Conservation (phyloP, 179 eudicot genomes). For the Patellifolia procumbens region DNA sequence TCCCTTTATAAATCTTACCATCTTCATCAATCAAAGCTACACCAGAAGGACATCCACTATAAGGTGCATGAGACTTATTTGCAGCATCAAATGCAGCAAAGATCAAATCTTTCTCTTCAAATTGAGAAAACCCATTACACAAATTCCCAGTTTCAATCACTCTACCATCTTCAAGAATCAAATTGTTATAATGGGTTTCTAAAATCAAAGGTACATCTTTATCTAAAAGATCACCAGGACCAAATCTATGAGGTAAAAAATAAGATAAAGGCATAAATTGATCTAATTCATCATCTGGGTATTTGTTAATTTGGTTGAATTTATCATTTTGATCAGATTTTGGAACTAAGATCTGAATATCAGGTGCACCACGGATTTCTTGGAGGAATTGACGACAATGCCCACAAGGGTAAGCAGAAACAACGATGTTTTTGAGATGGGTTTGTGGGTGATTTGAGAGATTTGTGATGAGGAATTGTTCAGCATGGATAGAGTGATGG, state of each 20-base stretch:
- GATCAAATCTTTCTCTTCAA: slow-evolving; percentile 25
- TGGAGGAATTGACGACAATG: slow-evolving; percentile 95
- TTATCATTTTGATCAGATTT: background rate
- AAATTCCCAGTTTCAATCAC: background rate
- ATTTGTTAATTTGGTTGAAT: background rate
- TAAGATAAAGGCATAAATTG: slow-evolving; percentile 45
- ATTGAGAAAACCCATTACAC: slow-evolving; percentile 35
- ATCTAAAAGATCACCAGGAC: slow-evolving; percentile 65
- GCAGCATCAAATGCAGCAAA: slow-evolving; percentile 75
- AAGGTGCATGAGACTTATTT: slow-evolving; percentile 70
- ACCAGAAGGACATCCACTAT: slow-evolving; percentile 79
- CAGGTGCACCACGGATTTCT: slow-evolving; percentile 60
- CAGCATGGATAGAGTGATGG: slow-evolving; percentile 87
- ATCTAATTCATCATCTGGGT: background rate
- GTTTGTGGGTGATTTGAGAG: slow-evolving; percentile 43
- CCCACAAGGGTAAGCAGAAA: slow-evolving; percentile 90
- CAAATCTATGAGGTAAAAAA: slow-evolving; percentile 62
- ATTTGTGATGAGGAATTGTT: slow-evolving; percentile 76
- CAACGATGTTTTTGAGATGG: slow-evolving; percentile 51
- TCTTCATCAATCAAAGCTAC: slow-evolving; percentile 60
- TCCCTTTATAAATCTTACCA: slow-evolving; percentile 61
- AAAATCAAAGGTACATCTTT: slow-evolving; percentile 60
- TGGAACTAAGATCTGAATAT: slow-evolving; percentile 45
- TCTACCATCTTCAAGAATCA: slow-evolving; percentile 22
- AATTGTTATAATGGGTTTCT: slow-evolving; percentile 48